phyloP scores from a whole-genome alignment of 306 rosid genomes.

The Vigna reflexopilosa region DNA sequence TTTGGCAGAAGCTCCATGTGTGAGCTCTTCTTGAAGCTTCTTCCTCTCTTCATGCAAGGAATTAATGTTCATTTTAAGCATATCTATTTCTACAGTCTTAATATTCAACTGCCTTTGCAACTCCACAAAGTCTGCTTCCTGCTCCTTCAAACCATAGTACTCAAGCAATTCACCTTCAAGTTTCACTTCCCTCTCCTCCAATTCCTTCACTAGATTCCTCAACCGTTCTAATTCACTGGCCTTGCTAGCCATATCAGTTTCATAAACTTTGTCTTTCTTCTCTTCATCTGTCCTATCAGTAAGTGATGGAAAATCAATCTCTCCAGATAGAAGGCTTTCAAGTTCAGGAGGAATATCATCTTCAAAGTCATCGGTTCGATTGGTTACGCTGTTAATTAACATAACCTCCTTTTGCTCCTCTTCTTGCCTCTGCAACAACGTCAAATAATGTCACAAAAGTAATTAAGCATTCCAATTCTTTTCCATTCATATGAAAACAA shows the following conservation, averaged over 20 bases:
- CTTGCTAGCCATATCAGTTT: slow-evolving; percentile 70
- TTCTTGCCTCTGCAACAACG: slow-evolving; percentile 58
- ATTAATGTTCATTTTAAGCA: slow-evolving; percentile 73
- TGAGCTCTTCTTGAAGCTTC: slow-evolving; percentile 72
- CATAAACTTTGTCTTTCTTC: slow-evolving; percentile 57
- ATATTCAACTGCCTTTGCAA: slow-evolving; percentile 69
- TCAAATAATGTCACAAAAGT: slow-evolving; percentile 35
- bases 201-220: slow-evolving; percentile 67
- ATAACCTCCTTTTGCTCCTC: slow-evolving; percentile 77
- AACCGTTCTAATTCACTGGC: slow-evolving; percentile 71
- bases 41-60: slow-evolving; percentile 77
- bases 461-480: slow-evolving; percentile 27
- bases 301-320: slow-evolving; percentile 65
- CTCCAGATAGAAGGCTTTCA: slow-evolving; percentile 70
- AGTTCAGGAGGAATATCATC: slow-evolving; percentile 73
- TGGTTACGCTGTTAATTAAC: slow-evolving; percentile 66
- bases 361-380: slow-evolving; percentile 56
- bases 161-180: slow-evolving; percentile 80
- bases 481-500: neutral
- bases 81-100: slow-evolving; percentile 66
- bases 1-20: slow-evolving; percentile 54
- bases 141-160: slow-evolving; percentile 79
- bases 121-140: slow-evolving; percentile 66
- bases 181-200: slow-evolving; percentile 87
- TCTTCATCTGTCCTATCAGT: slow-evolving; percentile 40